These are phyloP conservation scores for Mycena leptocephala DNA, from an alignment of 768 basidiomycete genomes.

Conservation along the genomic window DNA sequence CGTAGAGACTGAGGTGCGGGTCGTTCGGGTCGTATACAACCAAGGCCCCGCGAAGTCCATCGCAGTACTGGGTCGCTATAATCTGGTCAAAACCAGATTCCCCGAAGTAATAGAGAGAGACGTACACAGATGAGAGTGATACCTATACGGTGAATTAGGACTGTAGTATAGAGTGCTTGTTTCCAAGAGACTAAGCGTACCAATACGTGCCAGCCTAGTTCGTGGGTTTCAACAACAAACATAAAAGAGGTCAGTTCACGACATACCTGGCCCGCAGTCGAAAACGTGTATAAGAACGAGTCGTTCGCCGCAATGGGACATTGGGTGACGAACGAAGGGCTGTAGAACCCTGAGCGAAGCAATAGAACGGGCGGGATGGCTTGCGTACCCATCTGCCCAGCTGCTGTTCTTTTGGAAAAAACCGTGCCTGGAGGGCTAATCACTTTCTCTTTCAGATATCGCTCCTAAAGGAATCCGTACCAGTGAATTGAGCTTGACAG, in stretches of 20 bases:
- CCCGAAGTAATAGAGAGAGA: not conserved
- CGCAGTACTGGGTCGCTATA: constrained; percentile 1
- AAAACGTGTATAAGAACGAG: constrained; percentile 12
- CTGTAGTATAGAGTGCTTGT: not conserved
- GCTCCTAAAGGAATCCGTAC: not conserved
- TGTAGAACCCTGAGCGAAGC: not conserved
- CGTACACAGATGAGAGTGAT: not conserved
- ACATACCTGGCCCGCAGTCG: not conserved
- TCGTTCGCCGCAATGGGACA: constrained; percentile 19
- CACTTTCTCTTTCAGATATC: not conserved
- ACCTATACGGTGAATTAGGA: not conserved
- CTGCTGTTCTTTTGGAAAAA: constrained; percentile 50
- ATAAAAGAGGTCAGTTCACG: not conserved
- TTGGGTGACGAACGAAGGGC: constrained; percentile 9
- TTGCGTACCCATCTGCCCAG: constrained; percentile 32
- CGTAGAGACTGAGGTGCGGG: not conserved
- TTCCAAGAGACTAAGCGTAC: not conserved
- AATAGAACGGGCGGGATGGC: not conserved
- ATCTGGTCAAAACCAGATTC: no score
- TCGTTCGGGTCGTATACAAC: not conserved
- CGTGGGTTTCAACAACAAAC: not conserved
- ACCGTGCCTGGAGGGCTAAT: constrained; percentile 49
- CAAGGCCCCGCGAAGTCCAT: not conserved
- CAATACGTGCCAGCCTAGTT: not conserved
- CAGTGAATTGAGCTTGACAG: constrained; percentile 46